Conservation (phyloP, 768 basidiomycete genomes). For the Suillus weaverae region DNA sequence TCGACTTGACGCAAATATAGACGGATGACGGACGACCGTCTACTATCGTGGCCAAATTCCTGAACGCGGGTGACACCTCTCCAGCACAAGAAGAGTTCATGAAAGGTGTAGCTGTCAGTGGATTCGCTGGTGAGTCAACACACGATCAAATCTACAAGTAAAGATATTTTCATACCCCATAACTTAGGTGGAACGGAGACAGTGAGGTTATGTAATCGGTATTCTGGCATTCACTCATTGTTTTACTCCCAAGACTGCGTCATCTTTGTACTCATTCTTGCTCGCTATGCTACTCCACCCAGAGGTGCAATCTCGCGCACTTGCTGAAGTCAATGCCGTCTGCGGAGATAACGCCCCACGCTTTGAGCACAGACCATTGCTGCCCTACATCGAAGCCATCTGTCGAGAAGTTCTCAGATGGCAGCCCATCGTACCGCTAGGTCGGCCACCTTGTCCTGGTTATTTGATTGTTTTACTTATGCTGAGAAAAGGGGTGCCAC, state of each 20-base stretch:
- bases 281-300: slow-evolving; percentile 29
- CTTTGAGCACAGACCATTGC: slow-evolving; percentile 22
- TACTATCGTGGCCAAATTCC: not conserved
- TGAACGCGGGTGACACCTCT: not conserved
- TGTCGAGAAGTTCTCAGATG: slow-evolving; percentile 27
- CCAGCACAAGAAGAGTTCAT: slow-evolving; percentile 2
- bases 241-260: slow-evolving; percentile 13
- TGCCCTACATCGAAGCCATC: slow-evolving; percentile 29
- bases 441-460: slow-evolving; percentile 5
- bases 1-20: not conserved
- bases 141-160: not conserved
- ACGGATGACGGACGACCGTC: not conserved
- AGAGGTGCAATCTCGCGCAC: slow-evolving; percentile 24
- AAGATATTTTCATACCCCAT: not conserved
- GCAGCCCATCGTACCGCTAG: slow-evolving; percentile 16
- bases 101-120: slow-evolving; percentile 3
- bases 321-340: slow-evolving; percentile 27
- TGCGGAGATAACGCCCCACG: slow-evolving; percentile 24
- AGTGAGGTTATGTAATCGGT: slow-evolving; percentile 13
- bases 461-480: not conserved
- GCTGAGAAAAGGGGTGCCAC: slow-evolving; percentile 9
- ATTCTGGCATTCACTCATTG: not conserved
- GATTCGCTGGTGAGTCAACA: slow-evolving; percentile 2
- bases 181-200: slow-evolving; percentile 20
- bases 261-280: slow-evolving; percentile 21